Percentiles rank a stretch among this genome's conserved stretches.
Evolutionary conservation across 2,329 filamentous ascomycete genomes (phyloP).

Genomic region (Colletotrichum cuscutae): DNA sequence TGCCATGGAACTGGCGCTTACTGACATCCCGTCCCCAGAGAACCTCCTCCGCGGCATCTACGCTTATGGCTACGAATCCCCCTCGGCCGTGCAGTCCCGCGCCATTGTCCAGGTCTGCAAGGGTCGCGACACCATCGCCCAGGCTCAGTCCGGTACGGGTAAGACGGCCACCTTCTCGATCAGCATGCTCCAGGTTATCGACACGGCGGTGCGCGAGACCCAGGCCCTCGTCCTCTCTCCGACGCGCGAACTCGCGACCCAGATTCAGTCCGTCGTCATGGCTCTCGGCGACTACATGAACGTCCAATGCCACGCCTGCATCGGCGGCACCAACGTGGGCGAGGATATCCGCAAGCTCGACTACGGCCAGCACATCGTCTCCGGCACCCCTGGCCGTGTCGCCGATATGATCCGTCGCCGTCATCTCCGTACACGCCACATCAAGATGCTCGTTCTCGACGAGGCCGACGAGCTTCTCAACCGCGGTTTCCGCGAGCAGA

Average conservation of each 20-base stretch:
- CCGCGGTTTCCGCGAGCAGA: slow-evolving; percentile 96
- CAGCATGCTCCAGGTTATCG: slow-evolving; percentile 95
- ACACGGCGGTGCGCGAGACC: slow-evolving; percentile 90
- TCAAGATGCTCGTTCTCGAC: slow-evolving; percentile 73
- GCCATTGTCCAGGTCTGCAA: slow-evolving; percentile 99
- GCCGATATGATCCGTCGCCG: slow-evolving; percentile 71
- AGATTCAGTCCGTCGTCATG: slow-evolving; percentile 99
- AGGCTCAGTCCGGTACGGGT: slow-evolving; percentile 96
- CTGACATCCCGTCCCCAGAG: slow-evolving; percentile 59
- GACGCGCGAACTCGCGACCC: slow-evolving; percentile 94
- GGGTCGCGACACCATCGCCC: slow-evolving; percentile 97
- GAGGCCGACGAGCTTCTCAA: slow-evolving; percentile 78
- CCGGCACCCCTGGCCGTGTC: slow-evolving; percentile 95
- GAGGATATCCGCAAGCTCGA: slow-evolving; percentile 98
- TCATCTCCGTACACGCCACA: slow-evolving; percentile 67
- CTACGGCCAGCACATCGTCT: slow-evolving; percentile 97
- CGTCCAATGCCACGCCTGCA: slow-evolving; percentile 98
- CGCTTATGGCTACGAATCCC: slow-evolving; percentile 98
- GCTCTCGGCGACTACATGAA: slow-evolving; percentile 99
- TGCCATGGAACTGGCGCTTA: background rate
- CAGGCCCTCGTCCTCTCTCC: slow-evolving; percentile 96
- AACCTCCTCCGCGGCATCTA: slow-evolving; percentile 97
- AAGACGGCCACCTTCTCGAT: slow-evolving; percentile 98
- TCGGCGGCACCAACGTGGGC: slow-evolving; percentile 96
- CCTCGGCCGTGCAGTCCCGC: slow-evolving; percentile 96